phyloP scores from a whole-genome alignment of 2,329 filamentous ascomycete species.

The Stachybotrys elegans region DNA sequence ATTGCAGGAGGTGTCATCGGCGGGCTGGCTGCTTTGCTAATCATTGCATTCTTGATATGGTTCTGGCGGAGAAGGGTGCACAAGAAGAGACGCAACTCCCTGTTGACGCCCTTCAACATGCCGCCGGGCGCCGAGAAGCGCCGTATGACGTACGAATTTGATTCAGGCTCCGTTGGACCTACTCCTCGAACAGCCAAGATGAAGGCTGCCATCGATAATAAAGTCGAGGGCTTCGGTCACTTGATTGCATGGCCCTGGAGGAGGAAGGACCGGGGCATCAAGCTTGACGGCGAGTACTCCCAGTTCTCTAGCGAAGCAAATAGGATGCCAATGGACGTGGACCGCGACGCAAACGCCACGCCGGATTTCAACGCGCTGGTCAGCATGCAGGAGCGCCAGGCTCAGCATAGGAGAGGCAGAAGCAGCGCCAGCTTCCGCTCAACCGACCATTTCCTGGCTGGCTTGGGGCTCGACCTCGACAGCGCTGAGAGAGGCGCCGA shows the following conservation, averaged over 20 bases:
- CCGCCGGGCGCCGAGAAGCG: conserved; percentile 15
- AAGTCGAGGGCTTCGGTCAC: conserved; percentile 21
- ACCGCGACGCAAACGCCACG: background rate
- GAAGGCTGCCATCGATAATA: conserved; percentile 21
- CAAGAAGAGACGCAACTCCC: conserved; percentile 38
- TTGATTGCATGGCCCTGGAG: conserved; percentile 12
- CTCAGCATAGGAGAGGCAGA: background rate
- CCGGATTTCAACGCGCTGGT: conserved; percentile 2
- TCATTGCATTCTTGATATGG: conserved; percentile 47
- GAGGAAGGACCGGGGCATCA: conserved; percentile 32
- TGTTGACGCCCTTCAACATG: conserved; percentile 42
- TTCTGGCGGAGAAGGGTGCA: conserved; percentile 39
- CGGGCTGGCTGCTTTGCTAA: conserved; percentile 33
- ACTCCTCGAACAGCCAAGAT: conserved; percentile 34
- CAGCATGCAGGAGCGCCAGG: background rate
- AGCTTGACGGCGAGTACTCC: conserved; percentile 39
- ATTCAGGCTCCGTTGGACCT: conserved; percentile 43
- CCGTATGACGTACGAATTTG: conserved; percentile 22
- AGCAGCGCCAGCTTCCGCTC: background rate
- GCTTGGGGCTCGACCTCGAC: conserved; percentile 31
- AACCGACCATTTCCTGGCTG: conserved; percentile 33
- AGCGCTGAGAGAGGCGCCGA: conserved; percentile 20
- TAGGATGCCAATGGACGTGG: background rate
- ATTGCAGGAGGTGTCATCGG: conserved; percentile 49
- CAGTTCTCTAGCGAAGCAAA: background rate